Conservation (phyloP, 176 grass and related monocot genomes). For the Chloris gayana region DNA sequence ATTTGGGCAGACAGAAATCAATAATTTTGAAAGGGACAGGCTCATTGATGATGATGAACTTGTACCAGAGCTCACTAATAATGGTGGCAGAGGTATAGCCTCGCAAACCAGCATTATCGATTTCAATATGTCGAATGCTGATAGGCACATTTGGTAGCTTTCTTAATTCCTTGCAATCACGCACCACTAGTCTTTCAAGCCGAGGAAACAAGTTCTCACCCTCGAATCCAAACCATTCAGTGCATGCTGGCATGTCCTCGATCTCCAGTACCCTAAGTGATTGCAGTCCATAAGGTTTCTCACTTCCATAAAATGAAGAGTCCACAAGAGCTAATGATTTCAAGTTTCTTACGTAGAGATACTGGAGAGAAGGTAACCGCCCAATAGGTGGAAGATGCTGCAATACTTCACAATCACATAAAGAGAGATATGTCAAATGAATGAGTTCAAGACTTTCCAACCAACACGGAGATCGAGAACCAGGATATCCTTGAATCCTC, state of each 20-base stretch:
- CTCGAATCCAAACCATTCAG: constrained; percentile 43
- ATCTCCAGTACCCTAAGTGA: constrained; percentile 45
- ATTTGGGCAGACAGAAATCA: constrained; percentile 8
- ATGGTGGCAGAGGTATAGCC: constrained; percentile 7
- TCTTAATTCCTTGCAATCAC: constrained; percentile 31
- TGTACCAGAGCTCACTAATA: constrained; percentile 4
- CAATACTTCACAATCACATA: constrained; percentile 31
- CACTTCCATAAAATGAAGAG: constrained; percentile 33
- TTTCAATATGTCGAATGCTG: constrained; percentile 33
- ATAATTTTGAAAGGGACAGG: constrained; percentile 9
- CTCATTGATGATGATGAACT: neutral
- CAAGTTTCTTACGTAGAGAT: constrained; percentile 45
- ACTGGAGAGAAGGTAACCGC: constrained; percentile 41
- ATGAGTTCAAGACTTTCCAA: constrained; percentile 12
- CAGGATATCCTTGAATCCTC: constrained; percentile 49
- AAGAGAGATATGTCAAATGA: constrained; percentile 41
- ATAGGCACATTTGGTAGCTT: constrained; percentile 27
- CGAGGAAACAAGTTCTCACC: constrained; percentile 38
- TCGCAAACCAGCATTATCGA: constrained; percentile 24
- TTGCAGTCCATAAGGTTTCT: constrained; percentile 26
- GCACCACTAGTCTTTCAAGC: constrained; percentile 36
- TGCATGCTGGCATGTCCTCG: constrained; percentile 24
- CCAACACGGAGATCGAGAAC: constrained; percentile 44
- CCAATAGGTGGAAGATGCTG: constrained; percentile 48
- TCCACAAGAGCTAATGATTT: constrained; percentile 16